phyloP scores from a whole-genome alignment of 768 basidiomycete genomes.

The Podaxis sp. region DNA sequence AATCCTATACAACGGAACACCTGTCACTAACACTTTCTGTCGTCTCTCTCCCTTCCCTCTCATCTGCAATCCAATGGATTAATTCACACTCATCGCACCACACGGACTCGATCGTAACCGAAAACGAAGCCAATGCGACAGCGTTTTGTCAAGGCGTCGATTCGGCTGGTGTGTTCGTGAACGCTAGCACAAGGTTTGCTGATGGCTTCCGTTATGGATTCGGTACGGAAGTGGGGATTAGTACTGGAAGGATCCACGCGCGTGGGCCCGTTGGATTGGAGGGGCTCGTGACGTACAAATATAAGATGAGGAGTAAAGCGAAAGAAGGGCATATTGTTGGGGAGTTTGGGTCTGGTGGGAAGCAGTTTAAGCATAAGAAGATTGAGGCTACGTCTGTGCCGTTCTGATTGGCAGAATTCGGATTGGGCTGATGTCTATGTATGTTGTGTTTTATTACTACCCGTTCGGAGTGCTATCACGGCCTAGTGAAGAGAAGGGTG shows the following conservation, averaged over 20 bases:
- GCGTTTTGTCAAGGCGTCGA: conserved; percentile 87
- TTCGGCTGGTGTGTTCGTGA: conserved; percentile 89
- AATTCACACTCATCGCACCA: conserved; percentile 94
- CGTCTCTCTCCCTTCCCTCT: conserved; percentile 66
- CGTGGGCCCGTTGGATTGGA: conserved; percentile 95
- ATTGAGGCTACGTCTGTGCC: conserved; percentile 47
- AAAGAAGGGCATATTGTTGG: conserved; percentile 79
- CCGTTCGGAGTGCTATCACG: no score
- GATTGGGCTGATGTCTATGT: neutral
- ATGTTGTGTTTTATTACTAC: no score
- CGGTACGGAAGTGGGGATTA: conserved; percentile 97
- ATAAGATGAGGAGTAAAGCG: conserved; percentile 79
- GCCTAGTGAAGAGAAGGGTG: no score
- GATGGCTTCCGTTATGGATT: conserved; percentile 98
- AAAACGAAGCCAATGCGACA: conserved; percentile 61
- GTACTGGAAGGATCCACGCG: conserved; percentile 95
- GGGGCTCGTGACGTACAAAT: conserved; percentile 95
- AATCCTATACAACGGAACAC: conserved; percentile 85
- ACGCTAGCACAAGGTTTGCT: conserved; percentile 94
- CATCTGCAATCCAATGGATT: conserved; percentile 82
- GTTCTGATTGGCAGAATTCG: conserved; percentile 27
- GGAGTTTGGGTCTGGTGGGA: conserved; percentile 82
- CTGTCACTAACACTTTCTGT: conserved; percentile 85
- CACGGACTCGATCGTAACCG: conserved; percentile 91
- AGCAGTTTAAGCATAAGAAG: conserved; percentile 65